These are phyloP conservation scores for Camellia oleifera DNA, from an alignment of 179 eudicot species.

Conservation along the genomic window DNA sequence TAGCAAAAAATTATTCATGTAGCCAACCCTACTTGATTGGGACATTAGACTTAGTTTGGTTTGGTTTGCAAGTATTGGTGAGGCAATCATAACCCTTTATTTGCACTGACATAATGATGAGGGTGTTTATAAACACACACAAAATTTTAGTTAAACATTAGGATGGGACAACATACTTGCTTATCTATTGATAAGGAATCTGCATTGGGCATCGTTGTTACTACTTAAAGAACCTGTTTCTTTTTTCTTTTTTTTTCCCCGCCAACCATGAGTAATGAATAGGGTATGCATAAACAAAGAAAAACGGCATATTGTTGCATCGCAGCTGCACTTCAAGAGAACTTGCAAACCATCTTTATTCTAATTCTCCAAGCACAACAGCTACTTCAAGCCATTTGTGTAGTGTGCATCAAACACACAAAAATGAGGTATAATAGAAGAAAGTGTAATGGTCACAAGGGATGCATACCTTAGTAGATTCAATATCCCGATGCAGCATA, in stretches of 20 bases:
- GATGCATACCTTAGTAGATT: slow-evolving; percentile 44
- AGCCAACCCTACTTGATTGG: no score
- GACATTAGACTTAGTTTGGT: no score
- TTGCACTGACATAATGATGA: background rate
- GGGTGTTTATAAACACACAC: background rate
- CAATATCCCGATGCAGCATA: slow-evolving; percentile 33
- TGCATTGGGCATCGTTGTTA: background rate
- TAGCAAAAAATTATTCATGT: no score
- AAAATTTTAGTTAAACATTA: background rate
- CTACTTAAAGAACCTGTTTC: background rate
- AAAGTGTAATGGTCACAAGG: background rate
- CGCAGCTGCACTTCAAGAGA: slow-evolving; percentile 5
- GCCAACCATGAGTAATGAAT: background rate
- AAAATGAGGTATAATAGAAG: background rate
- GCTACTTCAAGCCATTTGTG: slow-evolving; percentile 1
- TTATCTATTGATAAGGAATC: background rate
- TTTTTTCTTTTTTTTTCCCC: background rate
- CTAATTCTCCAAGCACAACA: slow-evolving; percentile 3
- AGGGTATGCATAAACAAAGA: background rate
- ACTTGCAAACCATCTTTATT: background rate
- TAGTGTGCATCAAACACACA: background rate
- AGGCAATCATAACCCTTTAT: background rate
- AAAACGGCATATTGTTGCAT: background rate
- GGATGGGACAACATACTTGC: background rate
- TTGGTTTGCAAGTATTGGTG: background rate